Evolutionary conservation across 1,284 basidiomycete genomes (phyloP), one percentile per base, ranked within the genome.

Genomic region (Vanrija sp.): DNA sequence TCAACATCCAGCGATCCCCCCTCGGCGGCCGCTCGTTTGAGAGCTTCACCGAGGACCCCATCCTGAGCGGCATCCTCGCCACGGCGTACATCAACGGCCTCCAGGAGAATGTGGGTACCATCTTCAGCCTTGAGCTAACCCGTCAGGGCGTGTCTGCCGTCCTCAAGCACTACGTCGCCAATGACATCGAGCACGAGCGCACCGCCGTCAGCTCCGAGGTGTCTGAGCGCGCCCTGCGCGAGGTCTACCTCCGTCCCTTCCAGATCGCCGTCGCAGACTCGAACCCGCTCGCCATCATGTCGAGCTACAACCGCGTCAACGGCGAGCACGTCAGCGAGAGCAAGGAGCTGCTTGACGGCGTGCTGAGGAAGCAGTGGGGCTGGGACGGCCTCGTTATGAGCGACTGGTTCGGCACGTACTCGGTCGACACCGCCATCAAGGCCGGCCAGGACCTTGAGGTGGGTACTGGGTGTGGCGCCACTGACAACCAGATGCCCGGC

Each of bases 201-300:
- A 41, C 51, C 47, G 56, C 39, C 46, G 54, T 37, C 50, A 45
- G 35, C 31, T 76, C 78, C 47, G 78, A 78, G 39, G 71, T 83
- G 44, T 76, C 77, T 56, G 78, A 79, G 51, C 82, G 89, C 39
- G 85, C 89, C 0, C 78, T 93, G 22, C 80, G 88, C 22, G 89
- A 93, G 69, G 81, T 93, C 41, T 92, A 92, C 72, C 79, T 90
- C 41, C 58, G 85, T 77, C 85, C 86, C 0, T 92, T 92, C 78
- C 88, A 89, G 84, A 80, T 92, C 41, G 85, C 87, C 0, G 82
- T 87, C 70, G 85, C 85, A 66, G 78, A 84, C 49, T 41, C 65
- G 20, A 62, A 65, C 9, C 82, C 82, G 7, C 57, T 50, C 64
- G 71, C 65, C n/a, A 67, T 61, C 59, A 73, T 73, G 71, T 67